A percentile compares a stretch with the other conserved stretches of the same genome.
phyloP scores from a whole-genome alignment of 352 stramenopile genomes.

The Phytophthora tubulina region DNA sequence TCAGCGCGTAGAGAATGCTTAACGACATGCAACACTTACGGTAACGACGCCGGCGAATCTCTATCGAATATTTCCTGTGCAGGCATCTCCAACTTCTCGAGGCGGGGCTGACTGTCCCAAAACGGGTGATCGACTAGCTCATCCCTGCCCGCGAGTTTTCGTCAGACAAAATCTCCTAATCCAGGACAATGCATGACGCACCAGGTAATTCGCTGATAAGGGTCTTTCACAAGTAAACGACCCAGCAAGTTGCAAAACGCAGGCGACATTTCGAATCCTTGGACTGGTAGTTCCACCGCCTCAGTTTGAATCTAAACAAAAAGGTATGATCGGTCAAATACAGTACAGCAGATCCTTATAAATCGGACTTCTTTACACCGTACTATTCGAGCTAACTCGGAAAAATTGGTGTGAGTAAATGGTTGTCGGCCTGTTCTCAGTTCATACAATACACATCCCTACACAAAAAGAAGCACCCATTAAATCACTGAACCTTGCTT shows the following conservation, averaged over 20 bases:
- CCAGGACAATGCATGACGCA: slow-evolving; percentile 35
- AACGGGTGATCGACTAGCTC: slow-evolving; percentile 78
- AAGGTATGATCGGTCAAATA: neutral
- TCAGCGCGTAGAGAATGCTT: neutral
- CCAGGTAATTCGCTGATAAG: slow-evolving; percentile 80
- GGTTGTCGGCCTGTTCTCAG: slow-evolving; percentile 70
- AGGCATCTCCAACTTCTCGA: slow-evolving; percentile 58
- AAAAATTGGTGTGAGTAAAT: slow-evolving; percentile 81
- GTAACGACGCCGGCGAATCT: neutral
- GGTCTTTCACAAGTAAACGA: slow-evolving; percentile 75
- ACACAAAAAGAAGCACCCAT: neutral
- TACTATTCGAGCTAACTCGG: slow-evolving; percentile 77
- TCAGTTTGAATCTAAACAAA: slow-evolving; percentile 76
- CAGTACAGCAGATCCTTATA: neutral
- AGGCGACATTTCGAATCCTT: slow-evolving; percentile 61
- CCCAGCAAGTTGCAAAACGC: slow-evolving; percentile 69
- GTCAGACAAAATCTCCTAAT: slow-evolving; percentile 19
- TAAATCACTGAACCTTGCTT: neutral
- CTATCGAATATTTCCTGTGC: slow-evolving; percentile 69
- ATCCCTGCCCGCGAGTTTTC: slow-evolving; percentile 50
- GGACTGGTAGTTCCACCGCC: slow-evolving; percentile 50
- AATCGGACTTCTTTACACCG: neutral
- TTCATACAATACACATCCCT: slow-evolving; percentile 88
- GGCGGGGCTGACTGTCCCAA: slow-evolving; percentile 48
- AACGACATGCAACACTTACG: slow-evolving; percentile 16